These are phyloP conservation scores for Polyporus arcularius DNA, from an alignment of 768 basidiomycete species.

Conservation along the genomic window DNA sequence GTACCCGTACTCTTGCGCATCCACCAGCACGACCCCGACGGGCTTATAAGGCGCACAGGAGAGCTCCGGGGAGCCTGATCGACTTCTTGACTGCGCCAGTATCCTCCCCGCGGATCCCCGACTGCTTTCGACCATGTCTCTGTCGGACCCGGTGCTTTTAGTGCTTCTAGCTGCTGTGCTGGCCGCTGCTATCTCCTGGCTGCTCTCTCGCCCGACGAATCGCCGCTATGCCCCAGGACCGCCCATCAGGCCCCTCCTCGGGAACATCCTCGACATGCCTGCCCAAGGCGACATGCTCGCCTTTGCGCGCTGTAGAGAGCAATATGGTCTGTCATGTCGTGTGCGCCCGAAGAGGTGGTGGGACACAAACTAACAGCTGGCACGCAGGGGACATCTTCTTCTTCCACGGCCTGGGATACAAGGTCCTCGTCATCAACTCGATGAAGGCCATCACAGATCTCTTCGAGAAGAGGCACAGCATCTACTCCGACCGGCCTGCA, in stretches of 20 bases:
- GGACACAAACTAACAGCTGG: too few species aligned
- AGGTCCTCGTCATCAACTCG: conserved; percentile 33
- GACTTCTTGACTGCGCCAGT: too few species aligned
- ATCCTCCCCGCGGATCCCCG: too few species aligned
- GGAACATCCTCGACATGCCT: conserved; percentile 1
- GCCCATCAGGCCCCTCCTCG: background rate
- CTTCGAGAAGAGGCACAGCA: conserved; percentile 28
- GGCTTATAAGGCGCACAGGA: too few species aligned
- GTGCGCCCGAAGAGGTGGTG: too few species aligned
- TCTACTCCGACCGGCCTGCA: conserved; percentile 34
- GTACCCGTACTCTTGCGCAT: too few species aligned
- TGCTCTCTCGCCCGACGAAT: background rate
- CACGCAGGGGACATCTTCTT: conserved; percentile 32
- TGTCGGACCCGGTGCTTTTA: background rate
- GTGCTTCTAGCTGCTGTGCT: background rate
- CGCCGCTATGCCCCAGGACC: conserved; percentile 5
- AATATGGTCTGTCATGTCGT: background rate
- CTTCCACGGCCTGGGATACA: conserved; percentile 30
- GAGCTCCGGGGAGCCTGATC: too few species aligned
- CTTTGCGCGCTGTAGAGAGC: background rate
- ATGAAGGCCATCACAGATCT: conserved; percentile 30
- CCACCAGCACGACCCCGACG: too few species aligned
- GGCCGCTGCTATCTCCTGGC: background rate
- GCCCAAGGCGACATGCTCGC: background rate
- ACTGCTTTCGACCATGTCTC: background rate